Evolutionary conservation across 2,329 filamentous ascomycete genomes (phyloP).

Genomic region (Pseudopithomyces chartarum): DNA sequence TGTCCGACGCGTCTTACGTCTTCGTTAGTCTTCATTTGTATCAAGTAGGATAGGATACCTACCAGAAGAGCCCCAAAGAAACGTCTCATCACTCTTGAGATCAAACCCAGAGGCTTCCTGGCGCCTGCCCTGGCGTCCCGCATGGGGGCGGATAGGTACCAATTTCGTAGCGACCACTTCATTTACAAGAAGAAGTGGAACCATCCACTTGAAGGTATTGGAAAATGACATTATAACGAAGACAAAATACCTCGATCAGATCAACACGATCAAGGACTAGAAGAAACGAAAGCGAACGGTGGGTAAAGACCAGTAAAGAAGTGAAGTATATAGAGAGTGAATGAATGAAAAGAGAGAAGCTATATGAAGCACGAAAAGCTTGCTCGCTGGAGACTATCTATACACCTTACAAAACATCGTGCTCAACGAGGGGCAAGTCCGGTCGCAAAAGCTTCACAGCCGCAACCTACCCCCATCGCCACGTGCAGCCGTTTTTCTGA

Average conservation of each 20-base stretch:
- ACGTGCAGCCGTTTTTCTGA: background rate
- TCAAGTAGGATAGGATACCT: background rate
- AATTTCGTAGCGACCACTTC: conserved; percentile 10
- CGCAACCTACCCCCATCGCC: background rate
- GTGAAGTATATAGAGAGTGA: background rate
- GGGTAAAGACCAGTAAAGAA: background rate
- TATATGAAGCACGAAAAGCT: background rate
- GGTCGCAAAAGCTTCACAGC: background rate
- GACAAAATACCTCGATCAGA: background rate
- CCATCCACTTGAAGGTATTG: conserved; percentile 2
- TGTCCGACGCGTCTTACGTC: background rate
- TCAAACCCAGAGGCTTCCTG: conserved; percentile 13
- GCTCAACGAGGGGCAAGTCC: background rate
- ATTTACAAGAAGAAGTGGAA: conserved; percentile 15
- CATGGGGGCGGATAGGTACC: conserved; percentile 19
- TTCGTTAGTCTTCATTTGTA: background rate
- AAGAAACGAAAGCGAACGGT: background rate
- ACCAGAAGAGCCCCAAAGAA: conserved; percentile 20
- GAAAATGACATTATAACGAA: conserved; percentile 9
- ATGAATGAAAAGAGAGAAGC: background rate
- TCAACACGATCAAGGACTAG: background rate
- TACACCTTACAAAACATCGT: background rate
- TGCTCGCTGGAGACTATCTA: background rate
- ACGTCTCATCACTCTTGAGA: conserved; percentile 17
- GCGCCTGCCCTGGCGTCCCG: conserved; percentile 12